phyloP scores from a whole-genome alignment of 441 rosid species.

The Hypseocharis bilobata region DNA sequence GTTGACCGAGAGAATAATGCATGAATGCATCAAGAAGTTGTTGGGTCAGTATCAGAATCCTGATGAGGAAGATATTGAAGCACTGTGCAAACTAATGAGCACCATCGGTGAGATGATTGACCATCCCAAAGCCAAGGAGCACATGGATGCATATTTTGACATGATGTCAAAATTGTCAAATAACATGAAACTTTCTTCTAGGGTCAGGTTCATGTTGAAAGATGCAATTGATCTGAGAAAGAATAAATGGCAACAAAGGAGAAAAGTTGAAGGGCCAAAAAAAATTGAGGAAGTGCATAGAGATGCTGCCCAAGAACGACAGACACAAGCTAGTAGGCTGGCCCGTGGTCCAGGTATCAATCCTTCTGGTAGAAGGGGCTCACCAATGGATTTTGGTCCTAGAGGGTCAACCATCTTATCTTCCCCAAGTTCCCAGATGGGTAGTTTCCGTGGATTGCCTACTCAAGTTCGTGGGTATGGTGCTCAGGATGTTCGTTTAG shows the following conservation, averaged over 20 bases:
- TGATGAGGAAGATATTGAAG: conserved; percentile 88
- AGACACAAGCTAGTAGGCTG: conserved; percentile 58
- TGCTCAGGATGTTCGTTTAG: conserved; percentile 66
- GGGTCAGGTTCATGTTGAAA: conserved; percentile 86
- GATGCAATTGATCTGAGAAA: conserved; percentile 76
- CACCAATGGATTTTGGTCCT: conserved; percentile 59
- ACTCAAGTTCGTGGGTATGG: conserved; percentile 55
- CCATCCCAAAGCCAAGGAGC: conserved; percentile 52
- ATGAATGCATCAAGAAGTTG: conserved; percentile 61
- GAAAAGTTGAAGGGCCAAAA: conserved; percentile 96
- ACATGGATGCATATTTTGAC: conserved; percentile 72
- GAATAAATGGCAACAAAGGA: conserved; percentile 94
- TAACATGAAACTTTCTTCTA: conserved; percentile 60
- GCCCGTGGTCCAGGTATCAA: conserved; percentile 56
- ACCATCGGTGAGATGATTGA: conserved; percentile 89
- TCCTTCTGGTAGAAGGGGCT: conserved; percentile 48
- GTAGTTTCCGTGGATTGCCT: conserved; percentile 61
- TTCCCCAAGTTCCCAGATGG: conserved; percentile 59
- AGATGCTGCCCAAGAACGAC: conserved; percentile 97
- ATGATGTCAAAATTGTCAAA: conserved; percentile 53
- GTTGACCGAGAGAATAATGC: conserved; percentile 88
- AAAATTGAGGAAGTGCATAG: conserved; percentile 95
- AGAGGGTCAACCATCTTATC: conserved; percentile 64
- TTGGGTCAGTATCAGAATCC: conserved; percentile 69
- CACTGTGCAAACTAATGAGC: conserved; percentile 84